Evolutionary conservation across 805 yeast species (phyloP), one percentile per base, ranked within the genome.

Genomic region (Kockiozyma suomiensis): DNA sequence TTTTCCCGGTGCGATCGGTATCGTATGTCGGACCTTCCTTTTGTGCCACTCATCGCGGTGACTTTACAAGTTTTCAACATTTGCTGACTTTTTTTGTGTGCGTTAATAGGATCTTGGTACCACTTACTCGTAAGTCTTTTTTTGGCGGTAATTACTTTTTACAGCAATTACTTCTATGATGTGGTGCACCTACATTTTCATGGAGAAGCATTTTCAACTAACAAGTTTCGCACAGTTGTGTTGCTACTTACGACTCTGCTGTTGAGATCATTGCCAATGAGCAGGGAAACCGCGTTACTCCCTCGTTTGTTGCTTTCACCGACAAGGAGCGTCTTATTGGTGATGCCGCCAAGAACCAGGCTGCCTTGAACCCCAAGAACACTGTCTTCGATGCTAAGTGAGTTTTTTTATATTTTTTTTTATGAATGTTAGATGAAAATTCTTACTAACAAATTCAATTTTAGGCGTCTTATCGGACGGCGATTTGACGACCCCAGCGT

Each of bases 1-100:
- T 83, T 91, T 88, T 87, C 94, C 92, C 86, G 97, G 97, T 88
- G 94, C 94, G 81, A 88, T 90, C 78, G 99, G 99, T 87, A 93
- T 93, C 86, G 98, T 62, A 62, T 28, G 66, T 61, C 6, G 4
- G 38, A 19, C 37, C n/a, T 25, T 3, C 33, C 33, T n/a, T 12
- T 21, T 26, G n/a, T n/a, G n/a, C n/a, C n/a, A n/a, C n/a, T n/a
- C n/a, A n/a, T n/a, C n/a, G n/a, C n/a, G n/a, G n/a, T n/a, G n/a
- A n/a, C n/a, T n/a, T n/a, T n/a, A n/a, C n/a, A n/a, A n/a, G n/a
- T n/a, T n/a, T n/a, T n/a, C n/a, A n/a, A n/a, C n/a, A n/a, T 40
- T 37, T 25, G 42, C 37, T 17, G 13, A 17, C 19, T 28, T 12
- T 42, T 28, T n/a, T n/a, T n/a, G n/a, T n/a, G n/a, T 26, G 8